Base-by-base conservation (phyloP, 805 yeast species). In the Scheffersomyces stipitis region DNA sequence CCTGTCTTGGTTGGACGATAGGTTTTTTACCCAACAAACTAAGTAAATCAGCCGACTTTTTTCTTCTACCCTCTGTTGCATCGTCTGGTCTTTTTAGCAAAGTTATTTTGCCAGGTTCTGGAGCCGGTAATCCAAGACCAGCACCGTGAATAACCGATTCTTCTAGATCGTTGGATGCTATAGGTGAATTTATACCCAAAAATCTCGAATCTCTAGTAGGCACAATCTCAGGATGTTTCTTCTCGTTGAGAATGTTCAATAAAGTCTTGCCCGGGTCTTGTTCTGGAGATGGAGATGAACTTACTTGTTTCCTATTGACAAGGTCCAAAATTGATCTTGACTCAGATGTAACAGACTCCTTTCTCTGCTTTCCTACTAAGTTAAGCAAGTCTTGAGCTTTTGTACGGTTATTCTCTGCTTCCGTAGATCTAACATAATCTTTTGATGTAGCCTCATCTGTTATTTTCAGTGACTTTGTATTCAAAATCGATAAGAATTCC, bases 401-500 rank as follows among this genome's bases (percentile, higher is more conserved):
- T 6, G 63, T 53, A 30, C 60, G 48, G 29, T 60, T 59, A 17
- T 40, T 57, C 16, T 52, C 54, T 3, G 45, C 31, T 20, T 52
- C 53, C 5, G 41, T 39, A 6, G 44, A 18, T 4, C 15, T 24
- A 13, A 24, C 8, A 4, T 26, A 12, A 36, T 44, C 37, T 7
- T 34, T 34, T 15, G 26, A 28, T 13, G 28, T 16, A 5, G 35
- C 41, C 9, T 40, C 44, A 4, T 30, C 35, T n/a, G 33, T 30
- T 17, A 41, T 50, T 30, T 33, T 41, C 28, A 30, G 38, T 18
- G 39, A 37, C 22, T 56, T 60, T 7, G 24, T 20, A 26, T 64
- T 69, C 48, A 75, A 59, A 14, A 74, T 56, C 2, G 73, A 66
- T 36, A 73, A 59, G 10, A 75, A 48, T 34, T 72, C 76, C 42